A percentile compares a stretch with the other conserved stretches of the same genome.
Evolutionary conservation across 208 protist genomes (phyloP).

Genomic region (Acanthamoeba culbertsoni): DNA sequence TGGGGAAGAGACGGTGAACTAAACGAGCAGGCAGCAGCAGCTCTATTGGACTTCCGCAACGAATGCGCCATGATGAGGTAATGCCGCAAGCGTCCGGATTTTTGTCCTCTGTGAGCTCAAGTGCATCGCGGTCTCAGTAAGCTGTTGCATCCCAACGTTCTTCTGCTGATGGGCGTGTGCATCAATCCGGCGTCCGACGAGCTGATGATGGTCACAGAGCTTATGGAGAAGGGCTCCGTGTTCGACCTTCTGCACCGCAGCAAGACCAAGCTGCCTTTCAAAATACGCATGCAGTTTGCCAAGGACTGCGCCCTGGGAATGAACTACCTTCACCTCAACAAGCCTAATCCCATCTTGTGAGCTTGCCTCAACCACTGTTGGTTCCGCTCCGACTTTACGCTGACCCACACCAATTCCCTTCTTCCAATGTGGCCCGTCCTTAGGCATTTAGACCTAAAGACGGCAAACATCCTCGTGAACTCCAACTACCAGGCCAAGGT

Average conservation of each 20-base stretch:
- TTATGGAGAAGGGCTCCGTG: slow-evolving; percentile 31
- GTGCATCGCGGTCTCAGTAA: neutral
- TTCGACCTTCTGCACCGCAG: slow-evolving; percentile 22
- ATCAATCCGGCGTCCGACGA: neutral
- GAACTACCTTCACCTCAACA: slow-evolving; percentile 55
- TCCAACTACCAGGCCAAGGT: neutral
- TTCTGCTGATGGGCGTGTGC: slow-evolving; percentile 39
- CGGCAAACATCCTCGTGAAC: slow-evolving; percentile 54
- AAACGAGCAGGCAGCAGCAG: neutral
- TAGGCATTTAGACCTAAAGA: slow-evolving; percentile 61
- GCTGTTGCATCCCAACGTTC: slow-evolving; percentile 6
- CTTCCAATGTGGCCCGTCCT: neutral
- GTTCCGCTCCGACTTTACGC: neutral
- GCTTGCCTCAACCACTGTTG: no score
- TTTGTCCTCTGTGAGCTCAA: no score
- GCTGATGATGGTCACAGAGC: slow-evolving; percentile 19
- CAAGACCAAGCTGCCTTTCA: slow-evolving; percentile 5
- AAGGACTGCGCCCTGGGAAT: slow-evolving; percentile 58
- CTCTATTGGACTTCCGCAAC: slow-evolving; percentile 3
- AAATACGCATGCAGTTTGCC: neutral
- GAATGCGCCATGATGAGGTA: slow-evolving; percentile 50
- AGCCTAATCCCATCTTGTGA: neutral
- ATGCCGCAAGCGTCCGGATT: no score
- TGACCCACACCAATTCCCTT: neutral
- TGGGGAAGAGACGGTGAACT: neutral